phyloP scores from a whole-genome alignment of 1,284 basidiomycete species.

The Ustilago tritici region DNA sequence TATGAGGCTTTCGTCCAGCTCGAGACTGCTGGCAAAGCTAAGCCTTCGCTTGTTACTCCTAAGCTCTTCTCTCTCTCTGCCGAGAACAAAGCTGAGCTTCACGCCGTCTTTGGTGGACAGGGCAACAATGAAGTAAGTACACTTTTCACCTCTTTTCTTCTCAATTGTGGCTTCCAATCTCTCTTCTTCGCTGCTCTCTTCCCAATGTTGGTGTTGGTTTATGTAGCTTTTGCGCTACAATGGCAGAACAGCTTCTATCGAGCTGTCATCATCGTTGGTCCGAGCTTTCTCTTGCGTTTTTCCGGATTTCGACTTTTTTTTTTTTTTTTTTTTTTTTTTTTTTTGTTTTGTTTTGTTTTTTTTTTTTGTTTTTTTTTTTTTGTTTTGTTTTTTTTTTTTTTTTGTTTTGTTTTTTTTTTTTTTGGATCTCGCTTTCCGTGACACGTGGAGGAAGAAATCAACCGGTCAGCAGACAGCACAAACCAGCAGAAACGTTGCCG shows the following conservation, averaged over 20 bases:
- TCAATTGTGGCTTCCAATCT: neutral
- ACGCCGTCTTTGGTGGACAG: slow-evolving; percentile 97
- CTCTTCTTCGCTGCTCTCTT: neutral
- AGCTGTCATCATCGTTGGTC: slow-evolving; percentile 8
- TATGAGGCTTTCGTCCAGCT: slow-evolving; percentile 82
- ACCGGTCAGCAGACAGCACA: neutral
- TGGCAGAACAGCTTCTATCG: neutral
- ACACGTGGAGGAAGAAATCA: slow-evolving; percentile 27
- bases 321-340: slow-evolving; percentile 2
- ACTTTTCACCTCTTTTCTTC: neutral
- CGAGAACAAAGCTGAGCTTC: slow-evolving; percentile 81
- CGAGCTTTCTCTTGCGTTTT: neutral
- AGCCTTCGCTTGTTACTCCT: slow-evolving; percentile 76
- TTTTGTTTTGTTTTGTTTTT: no score
- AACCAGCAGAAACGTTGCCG: neutral
- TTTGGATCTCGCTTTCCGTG: slow-evolving; percentile 8
- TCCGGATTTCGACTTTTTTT: slow-evolving; percentile 13
- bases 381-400: no score
- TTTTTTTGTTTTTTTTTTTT: no score
- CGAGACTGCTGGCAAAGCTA: slow-evolving; percentile 75
- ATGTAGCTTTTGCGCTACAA: neutral
- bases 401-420: slow-evolving; percentile 5
- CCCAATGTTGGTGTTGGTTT: neutral
- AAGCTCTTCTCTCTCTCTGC: slow-evolving; percentile 79
- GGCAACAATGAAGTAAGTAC: slow-evolving; percentile 85